A percentile compares a stretch with the other conserved stretches of the same genome.
phyloP scores from a whole-genome alignment of 1,284 basidiomycete species.

The Rhodotorula mucilaginosa region DNA sequence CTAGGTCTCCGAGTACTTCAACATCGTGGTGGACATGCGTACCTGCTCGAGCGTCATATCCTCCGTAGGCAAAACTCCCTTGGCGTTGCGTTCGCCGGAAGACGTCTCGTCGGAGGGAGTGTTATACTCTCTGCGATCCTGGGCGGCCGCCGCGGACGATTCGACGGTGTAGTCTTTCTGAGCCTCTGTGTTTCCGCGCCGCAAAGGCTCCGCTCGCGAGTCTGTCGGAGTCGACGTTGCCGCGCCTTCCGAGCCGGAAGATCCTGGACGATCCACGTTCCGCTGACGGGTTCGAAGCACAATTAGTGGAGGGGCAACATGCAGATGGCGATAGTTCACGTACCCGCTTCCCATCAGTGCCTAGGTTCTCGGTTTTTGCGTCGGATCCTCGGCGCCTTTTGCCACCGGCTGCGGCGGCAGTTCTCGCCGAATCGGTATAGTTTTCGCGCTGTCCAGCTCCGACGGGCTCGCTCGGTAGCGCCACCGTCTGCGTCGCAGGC shows the following conservation, averaged over 20 bases:
- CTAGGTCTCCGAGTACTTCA: neutral
- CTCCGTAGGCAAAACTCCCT: neutral
- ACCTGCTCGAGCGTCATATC: constrained; percentile 13
- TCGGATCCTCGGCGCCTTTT: no score
- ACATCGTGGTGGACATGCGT: neutral
- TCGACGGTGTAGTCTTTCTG: neutral
- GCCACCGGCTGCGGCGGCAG: no score
- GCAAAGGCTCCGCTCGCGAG: no score
- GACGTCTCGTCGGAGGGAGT: neutral
- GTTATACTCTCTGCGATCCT: neutral
- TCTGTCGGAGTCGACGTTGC: neutral
- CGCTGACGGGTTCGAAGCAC: no score
- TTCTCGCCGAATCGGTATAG: neutral
- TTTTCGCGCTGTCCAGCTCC: neutral
- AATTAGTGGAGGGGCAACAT: no score
- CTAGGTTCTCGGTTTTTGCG: no score
- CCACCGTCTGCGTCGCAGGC: neutral
- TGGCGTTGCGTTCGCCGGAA: neutral
- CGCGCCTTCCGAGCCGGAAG: neutral
- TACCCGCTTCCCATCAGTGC: no score
- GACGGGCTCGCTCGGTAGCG: neutral
- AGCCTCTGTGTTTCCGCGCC: no score
- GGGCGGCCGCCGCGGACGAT: neutral
- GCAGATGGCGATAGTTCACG: no score
- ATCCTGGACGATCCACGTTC: neutral